Base-by-base conservation (phyloP, 331 rosid species). In the Phaseolus coccineus region DNA sequence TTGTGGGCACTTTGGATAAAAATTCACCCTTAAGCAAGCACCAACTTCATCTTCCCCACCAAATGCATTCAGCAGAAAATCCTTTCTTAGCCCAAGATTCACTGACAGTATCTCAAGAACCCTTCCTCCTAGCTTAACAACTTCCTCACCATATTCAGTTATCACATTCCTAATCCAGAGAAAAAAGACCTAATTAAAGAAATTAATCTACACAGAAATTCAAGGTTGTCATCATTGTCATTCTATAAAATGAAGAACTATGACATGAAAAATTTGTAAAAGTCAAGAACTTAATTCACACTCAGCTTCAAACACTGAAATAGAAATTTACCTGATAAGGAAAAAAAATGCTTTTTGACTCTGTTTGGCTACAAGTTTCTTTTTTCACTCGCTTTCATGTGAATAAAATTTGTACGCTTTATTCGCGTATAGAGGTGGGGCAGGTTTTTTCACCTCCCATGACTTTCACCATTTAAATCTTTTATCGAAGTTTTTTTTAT, bases 1-100 rank as follows among this genome's bases (percentile, higher is more conserved):
- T 31, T 96, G 97, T 0, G 99, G 99, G 28, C 99, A 96, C 35
- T 85, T 90, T 6, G 99, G 98, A 12, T 90, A 96, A 69, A 89
- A 89, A 66, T 93, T 96, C 15, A 87, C 94, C 87, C 99, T 90
- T 55, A 96, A 62, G 69, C 98, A 93, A 35, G 87, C 97, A 52
- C 98, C 99, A 50, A 87, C 4, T 0, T 88, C 82, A 0, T 78
- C 44, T 25, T 92, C 93, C 48, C 97, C 99, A 47, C 99, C 99
- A 80, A 93, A 91, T 61, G 92, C 87, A 6, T 91, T 86, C 0
- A 79, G 24, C 4, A 96, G 94, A 22, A 44, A 71, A 57, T 93
- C 91, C 66, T 91, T 90, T 44, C 68, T 59, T 22, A 96, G 72
- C 0, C 97, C 99, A 61, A 96, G 91, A 56, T 84, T 89, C 42